Percentiles rank a stretch among this genome's conserved stretches.
Conservation (phyloP, 306 rosid species). For the Elaeagnus macrophylla region DNA sequence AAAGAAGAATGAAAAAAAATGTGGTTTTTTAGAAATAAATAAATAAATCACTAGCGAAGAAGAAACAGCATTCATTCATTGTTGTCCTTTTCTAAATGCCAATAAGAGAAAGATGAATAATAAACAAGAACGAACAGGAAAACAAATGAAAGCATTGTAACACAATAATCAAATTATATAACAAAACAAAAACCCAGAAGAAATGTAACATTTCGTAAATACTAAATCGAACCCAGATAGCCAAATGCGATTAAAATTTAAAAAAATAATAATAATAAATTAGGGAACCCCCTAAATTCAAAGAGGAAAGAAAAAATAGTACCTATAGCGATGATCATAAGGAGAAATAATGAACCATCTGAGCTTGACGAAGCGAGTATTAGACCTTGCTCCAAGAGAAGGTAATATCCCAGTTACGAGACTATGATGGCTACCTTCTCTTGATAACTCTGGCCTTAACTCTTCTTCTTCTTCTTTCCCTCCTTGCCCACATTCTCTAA, state of each 20-base stretch:
- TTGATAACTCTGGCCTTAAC: slow-evolving; percentile 40
- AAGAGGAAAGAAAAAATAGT: neutral
- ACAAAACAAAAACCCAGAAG: neutral
- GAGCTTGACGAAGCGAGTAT: slow-evolving; percentile 49
- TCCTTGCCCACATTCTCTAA: slow-evolving; percentile 31
- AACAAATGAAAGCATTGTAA: too few species aligned
- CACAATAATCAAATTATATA: too few species aligned
- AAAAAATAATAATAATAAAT: too few species aligned
- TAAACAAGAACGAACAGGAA: too few species aligned
- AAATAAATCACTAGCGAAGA: neutral
- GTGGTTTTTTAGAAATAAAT: too few species aligned
- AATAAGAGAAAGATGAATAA: too few species aligned
- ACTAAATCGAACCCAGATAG: neutral
- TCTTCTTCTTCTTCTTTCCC: slow-evolving; percentile 25
- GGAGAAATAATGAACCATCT: slow-evolving; percentile 41
- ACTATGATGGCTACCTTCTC: slow-evolving; percentile 79
- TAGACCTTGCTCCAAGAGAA: slow-evolving; percentile 63
- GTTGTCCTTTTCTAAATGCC: neutral
- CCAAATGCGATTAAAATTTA: neutral
- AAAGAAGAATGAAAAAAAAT: too few species aligned
- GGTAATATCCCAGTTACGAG: slow-evolving; percentile 70
- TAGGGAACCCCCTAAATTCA: too few species aligned
- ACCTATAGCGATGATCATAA: slow-evolving; percentile 81
- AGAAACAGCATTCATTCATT: neutral
- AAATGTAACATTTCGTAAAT: too few species aligned